Conservation (phyloP, 495 filamentous ascomycete species). For the Articulospora tetracladia region DNA sequence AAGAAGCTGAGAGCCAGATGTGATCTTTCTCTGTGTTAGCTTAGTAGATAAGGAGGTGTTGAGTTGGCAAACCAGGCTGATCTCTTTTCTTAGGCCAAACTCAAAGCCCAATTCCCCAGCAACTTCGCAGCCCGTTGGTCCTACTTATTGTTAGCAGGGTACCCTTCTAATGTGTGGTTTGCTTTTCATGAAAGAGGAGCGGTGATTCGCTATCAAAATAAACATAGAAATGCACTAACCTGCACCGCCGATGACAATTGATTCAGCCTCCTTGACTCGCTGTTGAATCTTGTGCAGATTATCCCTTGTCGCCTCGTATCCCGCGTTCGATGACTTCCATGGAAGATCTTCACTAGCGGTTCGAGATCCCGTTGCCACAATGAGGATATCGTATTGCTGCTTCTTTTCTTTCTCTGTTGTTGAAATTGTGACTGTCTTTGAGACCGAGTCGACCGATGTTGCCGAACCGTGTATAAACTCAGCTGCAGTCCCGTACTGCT, state of each 20-base stretch:
- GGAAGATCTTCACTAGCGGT: slow-evolving; percentile 36
- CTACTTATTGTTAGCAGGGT: not conserved
- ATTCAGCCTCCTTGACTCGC: slow-evolving; percentile 46
- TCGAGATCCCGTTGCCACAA: slow-evolving; percentile 51
- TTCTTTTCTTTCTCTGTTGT: slow-evolving; percentile 23
- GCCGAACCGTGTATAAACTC: slow-evolving; percentile 55
- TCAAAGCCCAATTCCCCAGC: slow-evolving; percentile 55
- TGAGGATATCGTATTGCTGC: slow-evolving; percentile 45
- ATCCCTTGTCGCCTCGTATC: slow-evolving; percentile 37
- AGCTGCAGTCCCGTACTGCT: slow-evolving; percentile 22
- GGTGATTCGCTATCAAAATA: not conserved
- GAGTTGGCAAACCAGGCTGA: slow-evolving; percentile 17
- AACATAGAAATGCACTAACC: slow-evolving; percentile 33
- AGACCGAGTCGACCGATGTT: slow-evolving; percentile 39
- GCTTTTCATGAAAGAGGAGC: not conserved
- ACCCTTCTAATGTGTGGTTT: too few relatives aligned
- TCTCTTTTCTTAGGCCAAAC: slow-evolving; percentile 28
- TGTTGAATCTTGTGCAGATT: slow-evolving; percentile 40
- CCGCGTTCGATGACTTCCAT: slow-evolving; percentile 40
- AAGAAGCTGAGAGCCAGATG: slow-evolving; percentile 29
- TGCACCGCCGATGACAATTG: slow-evolving; percentile 63
- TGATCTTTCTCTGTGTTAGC: slow-evolving; percentile 15
- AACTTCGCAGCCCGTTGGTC: slow-evolving; percentile 58
- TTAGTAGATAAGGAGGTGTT: not conserved
- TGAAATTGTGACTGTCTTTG: slow-evolving; percentile 40